Evolutionary conservation across 2,329 filamentous ascomycete genomes (phyloP), one percentile per base, ranked within the genome.

Genomic region (Chrysoporthe cubensis): DNA sequence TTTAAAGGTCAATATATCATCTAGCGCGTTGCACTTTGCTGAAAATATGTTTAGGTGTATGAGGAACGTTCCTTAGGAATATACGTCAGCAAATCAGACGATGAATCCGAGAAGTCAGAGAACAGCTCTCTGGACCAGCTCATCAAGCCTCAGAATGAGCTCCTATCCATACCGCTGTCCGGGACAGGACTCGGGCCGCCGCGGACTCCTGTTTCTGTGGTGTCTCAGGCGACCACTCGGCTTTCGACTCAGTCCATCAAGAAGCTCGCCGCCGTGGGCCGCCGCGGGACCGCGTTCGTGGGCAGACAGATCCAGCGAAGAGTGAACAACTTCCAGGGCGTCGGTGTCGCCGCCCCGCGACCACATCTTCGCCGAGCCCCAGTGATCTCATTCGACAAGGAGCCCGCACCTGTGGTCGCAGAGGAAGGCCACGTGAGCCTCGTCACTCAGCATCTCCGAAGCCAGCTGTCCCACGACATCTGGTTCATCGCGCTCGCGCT

Each of bases 391-490:
- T 70, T 54, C 62, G 72, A 66, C 34, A 21, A 66, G 11, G 34
- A 43, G 14, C 4, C 69, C 54, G 57, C 71, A 56, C 21, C 62
- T 13, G 21, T 52, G 26, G 34, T 43, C n/a, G 58, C 50, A 18
- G 66, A 65, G 18, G 71, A 71, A 46, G 72, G 71, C n/a, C 63
- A 68, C 21, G 66, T 69, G 34, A 71, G 69, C 52, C 69, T 71
- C 5, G 68, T 71, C 11, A 70, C 63, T 46, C 82, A 85, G 69
- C 88, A 91, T 73, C 79, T 90, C 32, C 84, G 87, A n/a, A 84
- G 84, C 6, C 89, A 91, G 75, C 82, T 91, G 1, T 85, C 87
- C 42, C 87, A 91, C 74, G 89, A 91, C 73, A 79, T 91, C 18
- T 91, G 89, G 88, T 88, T 84, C 79, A 85, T 91, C 16, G 84